These are phyloP conservation scores for Metschnikowia picachoensis DNA, from an alignment of 805 yeast species.

Conservation along the genomic window DNA sequence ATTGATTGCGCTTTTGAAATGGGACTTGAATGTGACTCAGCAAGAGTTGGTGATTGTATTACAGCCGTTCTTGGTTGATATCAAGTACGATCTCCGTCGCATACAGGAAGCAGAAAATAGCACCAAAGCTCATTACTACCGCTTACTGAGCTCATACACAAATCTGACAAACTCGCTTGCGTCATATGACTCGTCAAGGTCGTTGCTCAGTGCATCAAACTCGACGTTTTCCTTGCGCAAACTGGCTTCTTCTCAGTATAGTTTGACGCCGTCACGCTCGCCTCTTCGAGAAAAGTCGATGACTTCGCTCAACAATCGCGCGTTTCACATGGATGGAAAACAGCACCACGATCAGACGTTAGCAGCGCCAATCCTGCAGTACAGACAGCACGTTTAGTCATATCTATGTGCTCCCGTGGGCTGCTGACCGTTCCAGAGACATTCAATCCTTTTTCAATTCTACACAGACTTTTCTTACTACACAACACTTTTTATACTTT, in stretches of 20 bases:
- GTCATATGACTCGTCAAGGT: constrained; percentile 12
- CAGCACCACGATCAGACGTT: constrained; percentile 1
- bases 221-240: constrained; percentile 16
- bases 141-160: constrained; percentile 17
- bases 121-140: constrained; percentile 18
- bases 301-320: constrained; percentile 7
- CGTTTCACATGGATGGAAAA: neutral
- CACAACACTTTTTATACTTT: too few species aligned
- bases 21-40: constrained; percentile 74
- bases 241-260: constrained; percentile 10
- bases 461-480: too few species aligned
- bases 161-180: constrained; percentile 16
- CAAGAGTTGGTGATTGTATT: constrained; percentile 67
- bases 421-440: neutral
- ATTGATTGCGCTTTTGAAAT: constrained; percentile 72
- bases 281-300: constrained; percentile 16
- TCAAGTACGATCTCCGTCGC: constrained; percentile 39
- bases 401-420: neutral
- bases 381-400: neutral
- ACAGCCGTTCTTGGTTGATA: constrained; percentile 71
- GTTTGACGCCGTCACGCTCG: constrained; percentile 12
- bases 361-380: constrained; percentile 1
- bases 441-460: too few species aligned
- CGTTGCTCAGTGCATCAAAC: constrained; percentile 8
- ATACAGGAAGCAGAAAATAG: constrained; percentile 12